Evolutionary conservation across 2,329 filamentous ascomycete genomes (phyloP), one percentile per base, ranked within the genome.

Genomic region (Thermochaetoides dissita): DNA sequence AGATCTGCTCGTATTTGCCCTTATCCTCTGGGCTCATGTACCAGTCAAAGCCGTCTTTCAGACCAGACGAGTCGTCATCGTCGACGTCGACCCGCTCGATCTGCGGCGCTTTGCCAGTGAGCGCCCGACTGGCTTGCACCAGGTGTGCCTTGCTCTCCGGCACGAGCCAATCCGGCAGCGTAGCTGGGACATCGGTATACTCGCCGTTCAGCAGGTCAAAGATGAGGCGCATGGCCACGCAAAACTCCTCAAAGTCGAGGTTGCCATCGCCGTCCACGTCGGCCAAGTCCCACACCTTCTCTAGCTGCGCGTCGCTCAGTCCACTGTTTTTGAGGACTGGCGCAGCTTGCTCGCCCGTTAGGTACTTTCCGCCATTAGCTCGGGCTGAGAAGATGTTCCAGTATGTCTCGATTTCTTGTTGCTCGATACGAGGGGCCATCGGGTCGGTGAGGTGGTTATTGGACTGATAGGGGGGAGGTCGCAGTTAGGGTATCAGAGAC

Each of bases 241-340:
- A 98, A 62, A 98, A 98, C 70, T 98, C 91, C 66, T 98, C 91
- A 67, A 98, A 98, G 65, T 98, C 91, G 42, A 98, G 71, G 63
- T 93, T 93, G 49, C 91, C 91, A 67, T 98, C 91, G 54, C 88
- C 88, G 64, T 98, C 91, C 47, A 98, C 86, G 60, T 98, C 91
- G 45, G 91, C 86, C 49, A 98, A 72, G 58, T 98, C 91, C 91
- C 91, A 98, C 49, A 98, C 85, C 54, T 80, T 76, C 66, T 96
- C 91, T n/a, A 98, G 79, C 66, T 98, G 89, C 57, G 73, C 71
- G 56, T 78, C 74, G 43, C 71, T 69, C 48, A 78, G 61, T 9
- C 74, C 74, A 51, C 72, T 76, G 63, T 78, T 77, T 62, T 78
- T 78, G 41, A 78, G 66, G 35, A 78, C 71, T 9, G 74, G 74